Evolutionary conservation across 2,329 filamentous ascomycete species (phyloP).

Genomic region (Escovopsis sp.): DNA sequence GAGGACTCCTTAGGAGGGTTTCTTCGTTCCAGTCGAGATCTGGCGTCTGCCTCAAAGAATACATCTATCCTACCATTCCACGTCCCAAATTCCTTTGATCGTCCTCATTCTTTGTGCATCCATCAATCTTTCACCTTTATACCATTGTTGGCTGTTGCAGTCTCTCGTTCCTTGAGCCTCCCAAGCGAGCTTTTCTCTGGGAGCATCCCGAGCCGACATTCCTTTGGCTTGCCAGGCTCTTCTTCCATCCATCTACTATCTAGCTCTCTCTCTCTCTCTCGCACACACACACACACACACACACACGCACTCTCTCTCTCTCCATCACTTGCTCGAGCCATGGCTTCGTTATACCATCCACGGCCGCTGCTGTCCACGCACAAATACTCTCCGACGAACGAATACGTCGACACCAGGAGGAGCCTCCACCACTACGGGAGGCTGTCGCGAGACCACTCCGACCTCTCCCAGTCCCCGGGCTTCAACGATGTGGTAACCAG

Average conservation of each 20-base stretch:
- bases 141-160: conserved; percentile 15
- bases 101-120: conserved; percentile 25
- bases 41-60: conserved; percentile 19
- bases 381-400: conserved; percentile 31
- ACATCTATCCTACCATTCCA: conserved; percentile 30
- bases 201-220: conserved; percentile 15
- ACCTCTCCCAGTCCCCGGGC: conserved; percentile 33
- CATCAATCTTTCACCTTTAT: conserved; percentile 12
- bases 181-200: conserved; percentile 15
- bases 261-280: too few species aligned
- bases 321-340: conserved; percentile 7
- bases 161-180: conserved; percentile 15
- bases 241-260: too few species aligned
- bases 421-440: conserved; percentile 22
- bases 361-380: conserved; percentile 36
- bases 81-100: conserved; percentile 28
- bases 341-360: conserved; percentile 26
- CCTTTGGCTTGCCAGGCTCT: conserved; percentile 7
- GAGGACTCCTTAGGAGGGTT: conserved; percentile 15
- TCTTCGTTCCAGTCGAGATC: conserved; percentile 24
- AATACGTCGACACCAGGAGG: conserved; percentile 32
- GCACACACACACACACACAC: too few species aligned
- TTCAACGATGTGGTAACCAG: conserved; percentile 29
- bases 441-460: conserved; percentile 36
- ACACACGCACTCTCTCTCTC: too few species aligned